Percentiles rank a stretch among this genome's conserved stretches.
These are phyloP conservation scores for Amanita subjunquillea DNA, from an alignment of 768 basidiomycete species.

Conservation along the genomic window DNA sequence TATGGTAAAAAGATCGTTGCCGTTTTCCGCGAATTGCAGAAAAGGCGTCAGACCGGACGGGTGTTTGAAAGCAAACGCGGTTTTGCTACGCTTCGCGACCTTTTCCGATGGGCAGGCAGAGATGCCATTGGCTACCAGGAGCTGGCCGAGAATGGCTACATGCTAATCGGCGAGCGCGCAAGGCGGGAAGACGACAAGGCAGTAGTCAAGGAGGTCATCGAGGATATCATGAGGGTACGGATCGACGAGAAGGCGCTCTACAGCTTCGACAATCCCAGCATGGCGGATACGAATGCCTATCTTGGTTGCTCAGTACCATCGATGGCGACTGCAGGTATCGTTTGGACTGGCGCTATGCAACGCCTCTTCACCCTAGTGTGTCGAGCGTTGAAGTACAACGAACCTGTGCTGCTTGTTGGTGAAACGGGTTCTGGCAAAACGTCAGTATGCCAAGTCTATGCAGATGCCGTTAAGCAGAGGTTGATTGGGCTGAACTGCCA, in stretches of 20 bases:
- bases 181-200: constrained; percentile 77
- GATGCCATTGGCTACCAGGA: constrained; percentile 87
- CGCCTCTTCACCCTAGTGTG: constrained; percentile 77
- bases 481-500: constrained; percentile 86
- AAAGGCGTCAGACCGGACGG: constrained; percentile 78
- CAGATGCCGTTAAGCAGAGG: constrained; percentile 47
- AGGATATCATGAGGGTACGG: constrained; percentile 77
- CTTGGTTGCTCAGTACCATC: constrained; percentile 46
- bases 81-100: constrained; percentile 91
- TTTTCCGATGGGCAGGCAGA: constrained; percentile 94
- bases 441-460: constrained; percentile 87
- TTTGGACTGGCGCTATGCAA: constrained; percentile 94
- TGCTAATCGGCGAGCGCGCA: constrained; percentile 90
- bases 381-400: constrained; percentile 81
- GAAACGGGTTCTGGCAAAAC: constrained; percentile 98
- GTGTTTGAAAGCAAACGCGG: constrained; percentile 98
- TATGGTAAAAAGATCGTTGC: constrained; percentile 84
- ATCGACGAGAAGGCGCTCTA: constrained; percentile 72
- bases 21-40: constrained; percentile 90
- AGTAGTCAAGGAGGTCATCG: constrained; percentile 89
- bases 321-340: constrained; percentile 33
- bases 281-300: constrained; percentile 29
- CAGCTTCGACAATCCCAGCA: constrained; percentile 30
- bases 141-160: constrained; percentile 92
- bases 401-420: constrained; percentile 91